Percentiles rank a stretch among this genome's conserved stretches.
Evolutionary conservation across 768 basidiomycete species (phyloP).

Genomic region (Lactarius sp.): DNA sequence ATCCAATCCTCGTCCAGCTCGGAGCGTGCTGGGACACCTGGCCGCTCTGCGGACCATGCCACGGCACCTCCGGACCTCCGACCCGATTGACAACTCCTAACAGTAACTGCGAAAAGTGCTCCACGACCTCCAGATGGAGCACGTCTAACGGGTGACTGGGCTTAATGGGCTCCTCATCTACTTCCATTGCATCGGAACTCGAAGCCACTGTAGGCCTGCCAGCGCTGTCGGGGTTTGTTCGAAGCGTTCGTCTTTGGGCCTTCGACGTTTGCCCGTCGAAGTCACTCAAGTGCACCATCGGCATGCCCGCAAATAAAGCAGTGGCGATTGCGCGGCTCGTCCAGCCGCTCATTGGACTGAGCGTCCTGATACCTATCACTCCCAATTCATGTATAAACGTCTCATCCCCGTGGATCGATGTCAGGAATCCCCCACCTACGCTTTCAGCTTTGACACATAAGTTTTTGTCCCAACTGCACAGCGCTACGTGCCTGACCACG

Average conservation of each 20-base stretch:
- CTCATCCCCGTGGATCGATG: neutral
- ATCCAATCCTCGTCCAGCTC: constrained; percentile 38
- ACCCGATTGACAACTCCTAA: constrained; percentile 52
- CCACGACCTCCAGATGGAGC: constrained; percentile 63
- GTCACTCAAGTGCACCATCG: constrained; percentile 33
- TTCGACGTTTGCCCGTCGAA: constrained; percentile 35
- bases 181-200: constrained; percentile 44
- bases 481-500: constrained; percentile 36
- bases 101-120: constrained; percentile 61
- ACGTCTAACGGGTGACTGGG: constrained; percentile 58
- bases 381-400: neutral
- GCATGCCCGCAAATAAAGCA: constrained; percentile 38
- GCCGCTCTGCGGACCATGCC: constrained; percentile 30
- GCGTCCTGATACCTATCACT: constrained; percentile 14
- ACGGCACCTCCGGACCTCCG: constrained; percentile 43
- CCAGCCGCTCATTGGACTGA: constrained; percentile 26
- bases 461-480: constrained; percentile 69
- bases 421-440: constrained; percentile 19
- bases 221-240: constrained; percentile 13
- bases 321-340: constrained; percentile 51
- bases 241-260: constrained; percentile 27
- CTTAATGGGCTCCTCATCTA: constrained; percentile 46
- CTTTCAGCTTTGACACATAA: constrained; percentile 50
- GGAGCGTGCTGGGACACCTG: constrained; percentile 55
- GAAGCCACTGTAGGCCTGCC: constrained; percentile 24